A percentile compares a stretch with the other conserved stretches of the same genome.
These are phyloP conservation scores for Groenewaldozyma auringiensis DNA, from an alignment of 1,139 yeast genomes.

Conservation along the genomic window DNA sequence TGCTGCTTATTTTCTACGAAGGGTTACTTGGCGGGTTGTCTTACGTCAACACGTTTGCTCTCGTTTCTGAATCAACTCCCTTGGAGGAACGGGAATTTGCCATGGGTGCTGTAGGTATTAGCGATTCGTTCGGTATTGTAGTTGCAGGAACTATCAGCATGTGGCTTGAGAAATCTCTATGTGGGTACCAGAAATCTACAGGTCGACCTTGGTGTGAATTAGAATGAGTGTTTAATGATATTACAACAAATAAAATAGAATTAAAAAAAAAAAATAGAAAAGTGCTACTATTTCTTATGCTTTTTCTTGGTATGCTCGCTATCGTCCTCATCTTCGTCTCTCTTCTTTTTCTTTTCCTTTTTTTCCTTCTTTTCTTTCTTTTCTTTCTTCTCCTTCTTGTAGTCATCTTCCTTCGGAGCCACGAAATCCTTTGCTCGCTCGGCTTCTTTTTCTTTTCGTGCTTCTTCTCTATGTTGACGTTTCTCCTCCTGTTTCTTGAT, in stretches of 20 bases:
- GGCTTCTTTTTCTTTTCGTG: constrained; percentile 53
- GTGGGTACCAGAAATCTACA: constrained; percentile 48
- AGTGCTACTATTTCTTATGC: constrained; percentile 6
- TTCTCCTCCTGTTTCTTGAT: constrained; percentile 66
- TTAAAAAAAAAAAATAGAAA: not conserved
- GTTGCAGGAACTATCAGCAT: constrained; percentile 70
- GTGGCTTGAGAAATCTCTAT: constrained; percentile 66
- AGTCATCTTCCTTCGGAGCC: constrained; percentile 65
- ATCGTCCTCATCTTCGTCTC: constrained; percentile 10
- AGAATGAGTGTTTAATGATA: constrained; percentile 13
- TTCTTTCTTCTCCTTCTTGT: constrained; percentile 25
- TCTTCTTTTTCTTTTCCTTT: constrained; percentile 19
- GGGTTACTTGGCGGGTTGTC: constrained; percentile 83
- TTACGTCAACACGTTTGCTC: constrained; percentile 79
- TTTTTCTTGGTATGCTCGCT: constrained; percentile 5
- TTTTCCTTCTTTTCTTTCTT: constrained; percentile 19
- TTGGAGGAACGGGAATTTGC: constrained; percentile 66
- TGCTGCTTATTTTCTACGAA: constrained; percentile 68
- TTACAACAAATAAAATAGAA: not conserved
- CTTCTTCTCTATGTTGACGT: constrained; percentile 68
- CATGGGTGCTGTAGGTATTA: constrained; percentile 87
- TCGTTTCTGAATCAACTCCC: constrained; percentile 59
- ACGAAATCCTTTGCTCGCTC: constrained; percentile 73
- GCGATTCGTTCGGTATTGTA: constrained; percentile 85
- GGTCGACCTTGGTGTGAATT: constrained; percentile 37